Conservation (phyloP, 2,329 filamentous ascomycete species). For the Escovopsis sp. region DNA sequence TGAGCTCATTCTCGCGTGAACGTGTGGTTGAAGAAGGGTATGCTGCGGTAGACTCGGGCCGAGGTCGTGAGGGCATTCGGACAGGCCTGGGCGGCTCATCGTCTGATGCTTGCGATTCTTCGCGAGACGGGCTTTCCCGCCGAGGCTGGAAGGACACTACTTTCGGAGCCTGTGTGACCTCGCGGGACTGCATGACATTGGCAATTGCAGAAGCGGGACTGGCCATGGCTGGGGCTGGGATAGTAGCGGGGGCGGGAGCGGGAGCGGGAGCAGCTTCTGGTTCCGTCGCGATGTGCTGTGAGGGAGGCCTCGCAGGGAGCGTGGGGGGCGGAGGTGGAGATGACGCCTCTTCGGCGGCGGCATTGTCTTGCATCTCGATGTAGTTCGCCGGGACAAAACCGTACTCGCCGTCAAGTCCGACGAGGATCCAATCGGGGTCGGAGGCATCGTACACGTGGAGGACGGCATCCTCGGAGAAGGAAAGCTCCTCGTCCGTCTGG, state of each 20-base stretch:
- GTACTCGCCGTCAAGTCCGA: conserved; percentile 69
- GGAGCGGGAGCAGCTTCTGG: conserved; percentile 9
- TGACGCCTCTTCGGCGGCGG: conserved; percentile 27
- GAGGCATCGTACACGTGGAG: conserved; percentile 78
- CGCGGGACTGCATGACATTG: conserved; percentile 35
- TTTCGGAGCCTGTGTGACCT: conserved; percentile 21
- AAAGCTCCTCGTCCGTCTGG: conserved; percentile 95
- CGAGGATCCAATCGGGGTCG: conserved; percentile 93
- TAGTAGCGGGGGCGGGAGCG: too few relatives aligned
- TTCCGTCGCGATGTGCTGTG: conserved; percentile 16
- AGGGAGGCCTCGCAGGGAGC: conserved; percentile 27
- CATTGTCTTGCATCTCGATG: conserved; percentile 52
- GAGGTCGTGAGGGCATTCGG: conserved; percentile 23
- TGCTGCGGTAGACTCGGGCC: conserved; percentile 4
- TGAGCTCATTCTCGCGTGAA: conserved; percentile 20
- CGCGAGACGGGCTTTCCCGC: conserved; percentile 11
- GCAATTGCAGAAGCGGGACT: conserved; percentile 40
- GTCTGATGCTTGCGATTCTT: conserved; percentile 15
- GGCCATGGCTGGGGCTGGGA: too few relatives aligned
- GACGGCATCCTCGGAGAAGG: conserved; percentile 75
- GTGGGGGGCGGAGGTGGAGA: conserved; percentile 21
- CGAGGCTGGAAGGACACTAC: conserved; percentile 13
- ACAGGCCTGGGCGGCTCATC: conserved; percentile 20
- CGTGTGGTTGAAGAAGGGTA: conserved; percentile 2
- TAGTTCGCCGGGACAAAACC: conserved; percentile 96